A percentile compares a stretch with the other conserved stretches of the same genome.
Evolutionary conservation across 2,329 filamentous ascomycete genomes (phyloP).

Genomic region (Claviceps digitariae): DNA sequence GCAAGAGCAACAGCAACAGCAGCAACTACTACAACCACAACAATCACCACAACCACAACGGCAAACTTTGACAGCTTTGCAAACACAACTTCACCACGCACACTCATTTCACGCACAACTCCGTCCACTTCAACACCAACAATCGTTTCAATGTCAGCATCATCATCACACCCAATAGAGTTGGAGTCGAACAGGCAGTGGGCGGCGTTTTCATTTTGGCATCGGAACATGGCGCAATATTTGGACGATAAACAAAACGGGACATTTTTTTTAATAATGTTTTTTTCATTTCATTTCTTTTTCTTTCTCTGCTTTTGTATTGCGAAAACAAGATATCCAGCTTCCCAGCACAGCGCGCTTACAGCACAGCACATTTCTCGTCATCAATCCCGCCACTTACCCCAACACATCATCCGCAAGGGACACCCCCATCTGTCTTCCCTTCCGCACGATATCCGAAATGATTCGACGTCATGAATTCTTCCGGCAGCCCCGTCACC

Average conservation of each 20-base stretch:
- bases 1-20: background rate
- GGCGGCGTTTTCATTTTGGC: background rate
- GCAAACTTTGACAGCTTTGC: background rate
- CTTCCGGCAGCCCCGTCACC: too few species aligned
- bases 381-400: background rate
- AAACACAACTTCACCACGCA: background rate
- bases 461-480: too few species aligned
- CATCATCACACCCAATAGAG: conserved; percentile 4
- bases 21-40: background rate
- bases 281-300: background rate
- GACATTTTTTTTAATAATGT: too few species aligned
- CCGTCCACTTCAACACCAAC: conserved; percentile 1
- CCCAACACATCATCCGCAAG: too few species aligned
- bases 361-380: background rate
- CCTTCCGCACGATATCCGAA: too few species aligned
- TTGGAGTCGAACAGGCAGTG: background rate
- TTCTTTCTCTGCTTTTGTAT: too few species aligned
- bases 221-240: conserved; percentile 1
- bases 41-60: background rate
- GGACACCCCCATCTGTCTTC: too few species aligned
- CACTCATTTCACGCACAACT: background rate
- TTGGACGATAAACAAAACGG: too few species aligned
- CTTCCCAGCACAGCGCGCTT: background rate
- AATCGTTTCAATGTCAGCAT: conserved; percentile 2
- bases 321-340: background rate